Conservation (phyloP, 2,329 filamentous ascomycete genomes). For the Ophiosphaerella narmari region DNA sequence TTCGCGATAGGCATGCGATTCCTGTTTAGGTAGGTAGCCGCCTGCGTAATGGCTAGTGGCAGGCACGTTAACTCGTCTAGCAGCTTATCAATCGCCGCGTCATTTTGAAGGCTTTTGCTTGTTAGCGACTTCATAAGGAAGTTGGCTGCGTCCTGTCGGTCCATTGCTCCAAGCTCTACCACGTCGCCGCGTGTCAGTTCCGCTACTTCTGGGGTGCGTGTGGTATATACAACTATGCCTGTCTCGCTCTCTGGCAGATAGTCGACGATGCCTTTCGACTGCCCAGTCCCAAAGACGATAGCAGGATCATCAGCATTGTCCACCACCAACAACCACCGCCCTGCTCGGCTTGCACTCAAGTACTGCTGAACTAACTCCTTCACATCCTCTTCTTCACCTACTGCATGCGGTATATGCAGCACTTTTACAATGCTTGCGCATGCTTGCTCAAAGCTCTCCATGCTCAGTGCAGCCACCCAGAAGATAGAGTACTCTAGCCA, state of each 20-base stretch:
- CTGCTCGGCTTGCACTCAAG: slow-evolving; percentile 18
- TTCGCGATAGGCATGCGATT: slow-evolving; percentile 25
- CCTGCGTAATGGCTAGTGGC: slow-evolving; percentile 10
- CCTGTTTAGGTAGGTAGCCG: slow-evolving; percentile 17
- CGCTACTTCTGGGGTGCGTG: slow-evolving; percentile 7
- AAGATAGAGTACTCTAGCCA: slow-evolving; percentile 21
- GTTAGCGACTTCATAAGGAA: slow-evolving; percentile 15
- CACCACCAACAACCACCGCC: slow-evolving; percentile 15
- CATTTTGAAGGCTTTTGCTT: slow-evolving; percentile 5
- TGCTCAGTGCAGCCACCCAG: slow-evolving; percentile 25
- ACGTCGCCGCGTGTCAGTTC: slow-evolving; percentile 15
- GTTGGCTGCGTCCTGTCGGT: slow-evolving; percentile 4
- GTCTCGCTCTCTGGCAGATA: too few relatives aligned
- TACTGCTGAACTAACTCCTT: slow-evolving; percentile 25
- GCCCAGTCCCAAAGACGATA: slow-evolving; percentile 9
- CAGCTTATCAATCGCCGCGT: slow-evolving; percentile 2
- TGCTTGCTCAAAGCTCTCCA: slow-evolving; percentile 24
- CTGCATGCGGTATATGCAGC: slow-evolving; percentile 12
- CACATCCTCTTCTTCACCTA: background rate
- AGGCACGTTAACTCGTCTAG: slow-evolving; percentile 43
- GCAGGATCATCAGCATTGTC: slow-evolving; percentile 11
- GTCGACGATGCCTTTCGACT: slow-evolving; percentile 7
- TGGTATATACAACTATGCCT: too few relatives aligned
- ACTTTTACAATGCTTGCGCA: slow-evolving; percentile 11
- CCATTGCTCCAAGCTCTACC: slow-evolving; percentile 10